Evolutionary conservation across 2,329 filamentous ascomycete genomes (phyloP).

Genomic region (Neospermospora avenae): DNA sequence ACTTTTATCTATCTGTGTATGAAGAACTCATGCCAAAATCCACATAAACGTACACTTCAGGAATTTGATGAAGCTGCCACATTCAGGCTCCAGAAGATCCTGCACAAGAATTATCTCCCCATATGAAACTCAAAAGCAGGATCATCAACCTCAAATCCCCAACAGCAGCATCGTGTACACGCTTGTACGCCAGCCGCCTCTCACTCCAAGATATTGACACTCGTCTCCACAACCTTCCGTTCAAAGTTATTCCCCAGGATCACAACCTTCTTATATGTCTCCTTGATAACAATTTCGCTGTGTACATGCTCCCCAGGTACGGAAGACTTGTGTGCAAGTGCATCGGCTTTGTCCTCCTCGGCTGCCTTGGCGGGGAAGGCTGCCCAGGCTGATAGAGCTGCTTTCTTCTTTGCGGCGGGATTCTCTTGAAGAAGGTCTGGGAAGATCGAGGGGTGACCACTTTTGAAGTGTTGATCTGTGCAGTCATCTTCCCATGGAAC

Average conservation of each 20-base stretch:
- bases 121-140: background rate
- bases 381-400: background rate
- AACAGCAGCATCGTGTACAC: background rate
- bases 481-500: too few species aligned
- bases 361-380: background rate
- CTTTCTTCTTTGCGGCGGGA: background rate
- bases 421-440: background rate
- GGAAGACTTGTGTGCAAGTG: background rate
- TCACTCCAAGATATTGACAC: background rate
- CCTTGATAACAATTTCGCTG: background rate
- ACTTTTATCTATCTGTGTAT: too few species aligned
- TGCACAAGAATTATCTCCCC: background rate
- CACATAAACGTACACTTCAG: too few species aligned
- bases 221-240: background rate
- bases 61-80: too few species aligned
- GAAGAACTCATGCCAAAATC: too few species aligned
- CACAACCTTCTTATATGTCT: conserved; percentile 1
- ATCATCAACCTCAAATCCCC: background rate
- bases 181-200: background rate
- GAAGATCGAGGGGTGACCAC: background rate
- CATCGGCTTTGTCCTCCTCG: background rate
- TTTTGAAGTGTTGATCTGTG: too few species aligned
- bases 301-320: background rate
- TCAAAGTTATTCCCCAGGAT: background rate
- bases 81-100: background rate